These are phyloP conservation scores for Cryphonectria naterciae DNA, from an alignment of 2,329 filamentous ascomycete species.

Conservation along the genomic window DNA sequence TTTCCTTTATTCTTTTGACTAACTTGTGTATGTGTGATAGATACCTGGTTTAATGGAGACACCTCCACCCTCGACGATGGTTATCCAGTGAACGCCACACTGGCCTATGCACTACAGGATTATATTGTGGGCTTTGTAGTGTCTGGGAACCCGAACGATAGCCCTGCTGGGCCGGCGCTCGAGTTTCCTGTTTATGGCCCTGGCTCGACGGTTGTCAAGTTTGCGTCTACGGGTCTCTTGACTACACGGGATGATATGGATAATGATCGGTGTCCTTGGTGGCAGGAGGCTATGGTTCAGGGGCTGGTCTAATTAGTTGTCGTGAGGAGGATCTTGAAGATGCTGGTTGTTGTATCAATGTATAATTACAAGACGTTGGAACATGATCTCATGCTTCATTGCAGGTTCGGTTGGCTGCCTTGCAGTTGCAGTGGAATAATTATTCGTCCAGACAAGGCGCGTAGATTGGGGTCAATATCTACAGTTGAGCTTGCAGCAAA, in stretches of 20 bases:
- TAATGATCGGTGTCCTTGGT: constrained; percentile 41
- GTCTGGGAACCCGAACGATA: constrained; percentile 38
- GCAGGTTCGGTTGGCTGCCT: too few species aligned
- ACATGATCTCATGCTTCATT: background rate
- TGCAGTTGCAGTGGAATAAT: too few species aligned
- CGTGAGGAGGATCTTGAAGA: background rate
- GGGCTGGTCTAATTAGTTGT: constrained; percentile 27
- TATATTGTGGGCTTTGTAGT: constrained; percentile 42
- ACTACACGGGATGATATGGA: constrained; percentile 34
- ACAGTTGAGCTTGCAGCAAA: background rate
- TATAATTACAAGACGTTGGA: background rate
- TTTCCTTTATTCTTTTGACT: background rate
- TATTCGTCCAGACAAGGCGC: background rate
- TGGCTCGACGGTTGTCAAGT: constrained; percentile 30
- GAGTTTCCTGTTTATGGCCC: constrained; percentile 35
- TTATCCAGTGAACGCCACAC: constrained; percentile 34
- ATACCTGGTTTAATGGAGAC: constrained; percentile 44
- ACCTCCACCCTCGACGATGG: constrained; percentile 35
- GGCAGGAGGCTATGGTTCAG: constrained; percentile 37
- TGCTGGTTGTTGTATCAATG: background rate
- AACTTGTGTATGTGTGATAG: background rate
- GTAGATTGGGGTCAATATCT: background rate
- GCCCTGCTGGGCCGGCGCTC: constrained; percentile 15
- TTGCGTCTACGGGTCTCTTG: constrained; percentile 29
- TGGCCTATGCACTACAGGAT: constrained; percentile 42